A percentile compares a stretch with the other conserved stretches of the same genome.
Conservation (phyloP, 2,329 filamentous ascomycete genomes). For the Penicillium sp. region DNA sequence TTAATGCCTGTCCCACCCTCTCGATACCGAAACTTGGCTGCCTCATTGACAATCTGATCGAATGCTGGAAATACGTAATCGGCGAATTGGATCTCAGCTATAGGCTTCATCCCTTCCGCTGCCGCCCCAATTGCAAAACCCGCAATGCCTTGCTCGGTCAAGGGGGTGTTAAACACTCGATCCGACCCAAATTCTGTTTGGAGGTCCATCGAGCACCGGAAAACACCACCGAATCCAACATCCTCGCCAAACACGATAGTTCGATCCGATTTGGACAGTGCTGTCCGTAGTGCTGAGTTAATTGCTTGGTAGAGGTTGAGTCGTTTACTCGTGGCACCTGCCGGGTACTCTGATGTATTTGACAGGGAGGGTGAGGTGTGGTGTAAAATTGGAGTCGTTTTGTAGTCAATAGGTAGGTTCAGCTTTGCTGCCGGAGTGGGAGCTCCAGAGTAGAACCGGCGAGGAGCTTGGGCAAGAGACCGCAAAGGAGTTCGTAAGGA, state of each 20-base stretch:
- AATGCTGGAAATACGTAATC: constrained; percentile 94
- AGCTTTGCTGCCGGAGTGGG: constrained; percentile 59
- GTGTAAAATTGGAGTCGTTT: constrained; percentile 74
- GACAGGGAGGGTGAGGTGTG: constrained; percentile 75
- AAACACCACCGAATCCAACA: constrained; percentile 94
- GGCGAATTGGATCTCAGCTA: constrained; percentile 94
- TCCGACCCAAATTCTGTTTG: constrained; percentile 83
- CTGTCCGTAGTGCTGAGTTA: constrained; percentile 82
- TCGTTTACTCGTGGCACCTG: constrained; percentile 71
- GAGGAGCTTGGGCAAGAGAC: constrained; percentile 18
- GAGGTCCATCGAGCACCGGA: constrained; percentile 88
- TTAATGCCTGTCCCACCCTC: constrained; percentile 64
- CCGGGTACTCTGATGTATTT: constrained; percentile 69
- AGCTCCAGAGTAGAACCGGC: constrained; percentile 47
- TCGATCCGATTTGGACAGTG: constrained; percentile 77
- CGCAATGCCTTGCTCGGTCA: constrained; percentile 91
- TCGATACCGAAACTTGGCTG: constrained; percentile 81
- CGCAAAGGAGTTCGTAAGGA: constrained; percentile 18
- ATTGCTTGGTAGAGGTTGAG: constrained; percentile 94
- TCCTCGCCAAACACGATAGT: constrained; percentile 95
- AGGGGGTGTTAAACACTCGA: constrained; percentile 92
- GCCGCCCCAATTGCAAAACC: constrained; percentile 91
- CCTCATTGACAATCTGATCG: constrained; percentile 92
- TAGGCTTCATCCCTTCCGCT: constrained; percentile 85
- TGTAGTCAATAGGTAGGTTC: constrained; percentile 86